phyloP scores from a whole-genome alignment of 1,284 basidiomycete species.

The Agaricales sp. region DNA sequence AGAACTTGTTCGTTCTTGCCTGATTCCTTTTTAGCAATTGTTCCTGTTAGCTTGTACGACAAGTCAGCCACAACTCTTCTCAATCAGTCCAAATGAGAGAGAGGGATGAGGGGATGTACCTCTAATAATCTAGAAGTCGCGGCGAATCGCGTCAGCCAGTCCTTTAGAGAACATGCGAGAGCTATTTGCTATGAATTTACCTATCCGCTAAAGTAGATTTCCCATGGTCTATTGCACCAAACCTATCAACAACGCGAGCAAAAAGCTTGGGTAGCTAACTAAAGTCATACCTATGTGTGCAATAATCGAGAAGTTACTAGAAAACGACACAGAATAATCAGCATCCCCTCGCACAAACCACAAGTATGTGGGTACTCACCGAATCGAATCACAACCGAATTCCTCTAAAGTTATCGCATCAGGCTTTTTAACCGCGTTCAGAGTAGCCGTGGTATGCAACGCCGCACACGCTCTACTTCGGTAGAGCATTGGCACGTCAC shows the following conservation, averaged over 20 bases:
- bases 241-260: no score
- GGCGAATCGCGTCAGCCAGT: not conserved
- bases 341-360: no score
- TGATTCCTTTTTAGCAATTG: slow-evolving; percentile 57
- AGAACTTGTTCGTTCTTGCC: slow-evolving; percentile 82
- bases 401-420: slow-evolving; percentile 40
- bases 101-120: slow-evolving; percentile 25
- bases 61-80: slow-evolving; percentile 12
- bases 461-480: not conserved
- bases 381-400: slow-evolving; percentile 67
- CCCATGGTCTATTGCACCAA: slow-evolving; percentile 58
- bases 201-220: slow-evolving; percentile 90
- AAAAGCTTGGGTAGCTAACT: not conserved
- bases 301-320: slow-evolving; percentile 89
- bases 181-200: slow-evolving; percentile 23
- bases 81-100: slow-evolving; percentile 2
- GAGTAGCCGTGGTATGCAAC: not conserved
- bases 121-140: slow-evolving; percentile 46
- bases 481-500: no score
- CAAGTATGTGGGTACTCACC: slow-evolving; percentile 38
- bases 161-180: not conserved
- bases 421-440: slow-evolving; percentile 12
- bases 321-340: no score
- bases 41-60: slow-evolving; percentile 80
- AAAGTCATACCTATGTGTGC: slow-evolving; percentile 70